These are phyloP conservation scores for Xylaria multiplex DNA, from an alignment of 2,329 filamentous ascomycete species.

Conservation along the genomic window DNA sequence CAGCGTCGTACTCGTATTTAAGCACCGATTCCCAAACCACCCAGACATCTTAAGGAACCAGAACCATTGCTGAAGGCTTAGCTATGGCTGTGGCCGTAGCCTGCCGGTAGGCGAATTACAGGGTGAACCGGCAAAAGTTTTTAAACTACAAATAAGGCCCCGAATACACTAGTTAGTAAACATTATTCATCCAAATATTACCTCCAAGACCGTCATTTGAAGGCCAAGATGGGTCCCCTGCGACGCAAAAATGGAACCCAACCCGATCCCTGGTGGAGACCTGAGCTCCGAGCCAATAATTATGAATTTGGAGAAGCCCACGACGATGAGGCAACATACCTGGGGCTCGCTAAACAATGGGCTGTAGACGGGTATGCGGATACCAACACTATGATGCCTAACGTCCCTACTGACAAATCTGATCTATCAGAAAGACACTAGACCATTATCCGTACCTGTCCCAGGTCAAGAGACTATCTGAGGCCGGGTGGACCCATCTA, in stretches of 20 bases:
- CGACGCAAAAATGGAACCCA: neutral
- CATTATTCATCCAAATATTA: neutral
- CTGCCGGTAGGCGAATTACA: constrained; percentile 7
- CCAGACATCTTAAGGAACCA: neutral
- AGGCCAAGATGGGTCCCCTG: constrained; percentile 3
- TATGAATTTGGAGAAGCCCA: constrained; percentile 33
- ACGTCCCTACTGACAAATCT: constrained; percentile 7
- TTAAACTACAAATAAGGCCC: constrained; percentile 14
- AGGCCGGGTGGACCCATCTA: constrained; percentile 35
- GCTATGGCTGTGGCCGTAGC: constrained; percentile 10
- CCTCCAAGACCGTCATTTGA: neutral
- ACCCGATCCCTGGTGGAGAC: constrained; percentile 29
- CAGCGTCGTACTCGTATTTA: constrained; percentile 1
- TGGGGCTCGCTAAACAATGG: constrained; percentile 21
- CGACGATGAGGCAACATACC: constrained; percentile 25
- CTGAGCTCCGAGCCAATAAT: constrained; percentile 28
- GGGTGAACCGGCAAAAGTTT: neutral
- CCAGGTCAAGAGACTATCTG: constrained; percentile 30
- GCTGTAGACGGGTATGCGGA: constrained; percentile 24
- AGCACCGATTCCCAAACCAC: neutral
- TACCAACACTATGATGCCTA: neutral
- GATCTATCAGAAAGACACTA: constrained; percentile 4
- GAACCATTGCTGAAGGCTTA: neutral
- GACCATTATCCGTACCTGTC: constrained; percentile 25
- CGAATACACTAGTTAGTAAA: neutral